Evolutionary conservation across 179 eudicot genomes (phyloP), one percentile per base, ranked within the genome.

Genomic region (Heliamphora pulchella): DNA sequence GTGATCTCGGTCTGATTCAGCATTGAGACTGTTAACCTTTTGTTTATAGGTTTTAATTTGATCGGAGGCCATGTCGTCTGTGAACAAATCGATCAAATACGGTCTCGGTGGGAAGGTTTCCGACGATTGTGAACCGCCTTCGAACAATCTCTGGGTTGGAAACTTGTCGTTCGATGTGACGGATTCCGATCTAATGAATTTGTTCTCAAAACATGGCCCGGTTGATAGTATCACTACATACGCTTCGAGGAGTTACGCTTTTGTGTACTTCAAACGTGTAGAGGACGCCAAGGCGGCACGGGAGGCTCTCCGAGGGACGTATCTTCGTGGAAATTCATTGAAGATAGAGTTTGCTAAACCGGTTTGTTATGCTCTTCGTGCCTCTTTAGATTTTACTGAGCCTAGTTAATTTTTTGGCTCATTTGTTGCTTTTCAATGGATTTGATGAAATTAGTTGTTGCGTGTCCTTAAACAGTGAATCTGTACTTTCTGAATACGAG

Each of bases 341-440:
- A 92, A 87, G 82, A 95, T 95, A 73, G 93, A 95, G 82, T 93
- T 95, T 85, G 96, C 98, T 41, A 91, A 87, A 85, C 97, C 91
- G 94, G 98, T 95, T 87, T 84, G 97, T 95, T 76, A 80, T 80
- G 31, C 50, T 73, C 88, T 80, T 63, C 58, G 55, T 74, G 71
- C 18, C 78, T 72, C 54, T 64, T 65, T 81, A 58, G 71, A 78
- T 81, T 83, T 71, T 78, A 0, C 64, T 48, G 55, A 9, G 11
- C 10, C 41, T 61, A 46, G 50, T 41, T 51, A 15, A 8, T 74
- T 67, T 22, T 44, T 64, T 17, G n/a, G 7, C 8, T 47, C 44
- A 63, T 66, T 31, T 39, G 41, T 68, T 41, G 65, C 20, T 31
- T 31, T 31, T 31, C 39, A 31, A 31, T 31, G 39, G 39, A n/a